phyloP scores from a whole-genome alignment of 2,329 filamentous ascomycete genomes.

The Berkeleyomyces rouxiae region DNA sequence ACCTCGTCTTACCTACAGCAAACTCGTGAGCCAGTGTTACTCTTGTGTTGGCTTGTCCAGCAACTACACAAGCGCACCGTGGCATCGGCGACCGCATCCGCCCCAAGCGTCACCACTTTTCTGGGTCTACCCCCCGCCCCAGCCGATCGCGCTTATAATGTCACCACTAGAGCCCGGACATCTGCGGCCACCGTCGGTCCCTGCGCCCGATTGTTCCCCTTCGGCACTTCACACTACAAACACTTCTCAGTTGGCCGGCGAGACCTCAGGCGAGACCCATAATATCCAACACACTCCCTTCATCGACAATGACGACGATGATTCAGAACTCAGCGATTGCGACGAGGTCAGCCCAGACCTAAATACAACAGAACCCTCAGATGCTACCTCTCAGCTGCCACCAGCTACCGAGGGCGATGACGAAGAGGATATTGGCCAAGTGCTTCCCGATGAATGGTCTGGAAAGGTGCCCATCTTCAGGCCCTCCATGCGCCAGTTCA shows the following conservation, averaged over 20 bases:
- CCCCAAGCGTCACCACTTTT: neutral
- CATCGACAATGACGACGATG: constrained; percentile 16
- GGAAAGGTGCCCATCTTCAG: constrained; percentile 87
- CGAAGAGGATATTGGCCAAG: constrained; percentile 54
- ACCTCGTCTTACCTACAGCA: neutral
- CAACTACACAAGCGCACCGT: too few relatives aligned
- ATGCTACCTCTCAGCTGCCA: constrained; percentile 3
- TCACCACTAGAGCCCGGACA: neutral
- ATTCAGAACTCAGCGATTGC: constrained; percentile 50
- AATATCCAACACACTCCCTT: neutral
- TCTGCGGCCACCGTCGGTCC: neutral
- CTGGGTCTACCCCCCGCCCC: neutral
- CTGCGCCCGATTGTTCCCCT: neutral
- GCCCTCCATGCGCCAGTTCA: constrained; percentile 89
- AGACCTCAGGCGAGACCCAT: neutral
- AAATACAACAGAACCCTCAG: constrained; percentile 4
- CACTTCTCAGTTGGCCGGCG: neutral
- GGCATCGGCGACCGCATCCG: neutral
- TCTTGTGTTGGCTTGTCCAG: too few relatives aligned
- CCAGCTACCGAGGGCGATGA: constrained; percentile 17
- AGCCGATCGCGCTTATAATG: neutral
- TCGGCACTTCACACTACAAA: neutral
- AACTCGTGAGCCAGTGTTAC: neutral
- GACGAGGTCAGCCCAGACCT: constrained; percentile 26
- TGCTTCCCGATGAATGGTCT: constrained; percentile 77